phyloP scores from a whole-genome alignment of 768 basidiomycete genomes.

The Boletus sensibilis region DNA sequence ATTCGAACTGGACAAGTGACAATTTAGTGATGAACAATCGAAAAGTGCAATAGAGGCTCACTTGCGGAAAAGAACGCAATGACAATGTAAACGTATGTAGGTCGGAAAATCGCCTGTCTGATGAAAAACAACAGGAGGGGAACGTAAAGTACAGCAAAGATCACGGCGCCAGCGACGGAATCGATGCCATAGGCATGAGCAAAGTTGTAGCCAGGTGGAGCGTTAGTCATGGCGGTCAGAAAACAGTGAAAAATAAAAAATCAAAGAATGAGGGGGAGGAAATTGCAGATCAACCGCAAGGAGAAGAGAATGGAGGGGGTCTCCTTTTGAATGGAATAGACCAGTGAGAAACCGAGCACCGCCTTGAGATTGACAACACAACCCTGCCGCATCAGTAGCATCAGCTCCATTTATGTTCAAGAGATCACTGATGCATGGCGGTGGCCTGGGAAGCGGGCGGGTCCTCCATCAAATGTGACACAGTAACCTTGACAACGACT shows the following conservation, averaged over 20 bases:
- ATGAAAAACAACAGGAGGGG: conserved; percentile 28
- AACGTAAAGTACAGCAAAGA: conserved; percentile 32
- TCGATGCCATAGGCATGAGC: conserved; percentile 28
- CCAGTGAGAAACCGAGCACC: conserved; percentile 3
- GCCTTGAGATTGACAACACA: conserved; percentile 1
- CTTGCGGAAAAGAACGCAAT: conserved; percentile 31
- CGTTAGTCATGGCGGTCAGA: conserved; percentile 15
- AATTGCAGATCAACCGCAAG: conserved; percentile 24
- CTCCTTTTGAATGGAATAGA: conserved; percentile 16
- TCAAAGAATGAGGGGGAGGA: background rate
- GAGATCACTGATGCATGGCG: background rate
- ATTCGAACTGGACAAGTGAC: conserved; percentile 26
- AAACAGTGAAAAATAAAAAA: background rate
- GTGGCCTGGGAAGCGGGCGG: background rate
- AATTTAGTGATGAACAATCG: background rate
- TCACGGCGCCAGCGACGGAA: conserved; percentile 32
- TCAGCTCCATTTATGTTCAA: background rate
- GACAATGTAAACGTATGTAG: conserved; percentile 30
- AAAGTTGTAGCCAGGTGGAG: conserved; percentile 22
- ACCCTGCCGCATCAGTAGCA: background rate
- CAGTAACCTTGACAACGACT: background rate
- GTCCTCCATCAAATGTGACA: background rate
- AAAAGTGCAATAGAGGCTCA: conserved; percentile 8
- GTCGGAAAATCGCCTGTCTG: conserved; percentile 17
- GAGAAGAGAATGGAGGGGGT: background rate